A percentile compares a stretch with the other conserved stretches of the same genome.
These are phyloP conservation scores for Silene noctiflora DNA, from an alignment of 179 eudicot species.

Conservation along the genomic window DNA sequence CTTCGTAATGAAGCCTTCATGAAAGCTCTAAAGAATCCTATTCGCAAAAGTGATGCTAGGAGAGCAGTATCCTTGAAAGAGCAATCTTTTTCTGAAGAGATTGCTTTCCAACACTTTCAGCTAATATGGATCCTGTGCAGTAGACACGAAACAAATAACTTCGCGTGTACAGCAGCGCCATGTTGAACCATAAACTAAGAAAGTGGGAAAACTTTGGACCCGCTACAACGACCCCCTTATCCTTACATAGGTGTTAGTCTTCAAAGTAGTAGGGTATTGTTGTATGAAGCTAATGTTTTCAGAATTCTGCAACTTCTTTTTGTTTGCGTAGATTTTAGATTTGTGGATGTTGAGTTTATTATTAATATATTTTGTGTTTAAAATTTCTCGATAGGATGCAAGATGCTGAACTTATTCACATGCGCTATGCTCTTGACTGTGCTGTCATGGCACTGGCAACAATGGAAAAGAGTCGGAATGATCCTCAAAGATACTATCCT, in stretches of 20 bases:
- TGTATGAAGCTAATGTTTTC: not conserved
- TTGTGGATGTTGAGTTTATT: not conserved
- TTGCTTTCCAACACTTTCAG: no score
- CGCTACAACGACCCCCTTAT: not conserved
- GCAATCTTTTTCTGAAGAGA: no score
- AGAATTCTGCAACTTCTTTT: not conserved
- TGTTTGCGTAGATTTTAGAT: no score
- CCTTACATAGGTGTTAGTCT: not conserved
- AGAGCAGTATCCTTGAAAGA: no score
- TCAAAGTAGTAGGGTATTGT: not conserved
- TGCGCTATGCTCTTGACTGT: slow-evolving; percentile 93
- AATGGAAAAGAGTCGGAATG: slow-evolving; percentile 63
- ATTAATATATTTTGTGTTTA: not conserved
- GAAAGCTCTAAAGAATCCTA: no score
- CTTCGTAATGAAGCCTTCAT: no score
- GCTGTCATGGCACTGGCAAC: slow-evolving; percentile 82
- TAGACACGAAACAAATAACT: not conserved
- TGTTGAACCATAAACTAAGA: slow-evolving; percentile 2
- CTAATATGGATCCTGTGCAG: no score
- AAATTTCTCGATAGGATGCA: slow-evolving; percentile 54
- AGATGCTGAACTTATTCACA: slow-evolving; percentile 89
- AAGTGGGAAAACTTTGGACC: not conserved
- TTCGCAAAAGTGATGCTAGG: no score
- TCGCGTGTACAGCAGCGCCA: not conserved
- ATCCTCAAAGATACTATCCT: slow-evolving; percentile 46